These are phyloP conservation scores for Ziziphus jujuba DNA, from an alignment of 306 rosid species.

Conservation along the genomic window DNA sequence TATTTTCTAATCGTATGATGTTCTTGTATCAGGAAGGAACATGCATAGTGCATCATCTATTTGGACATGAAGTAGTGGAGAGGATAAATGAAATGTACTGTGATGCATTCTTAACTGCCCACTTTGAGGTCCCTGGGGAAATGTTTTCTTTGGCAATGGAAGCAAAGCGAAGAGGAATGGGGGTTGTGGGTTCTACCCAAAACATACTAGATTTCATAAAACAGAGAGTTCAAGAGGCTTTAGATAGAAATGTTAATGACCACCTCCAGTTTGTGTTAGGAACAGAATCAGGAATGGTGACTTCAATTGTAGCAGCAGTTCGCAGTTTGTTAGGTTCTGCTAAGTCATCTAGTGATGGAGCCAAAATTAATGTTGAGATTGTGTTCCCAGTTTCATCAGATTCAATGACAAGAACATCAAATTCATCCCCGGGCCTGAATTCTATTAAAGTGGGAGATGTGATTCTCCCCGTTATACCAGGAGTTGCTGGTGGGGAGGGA, in stretches of 20 bases:
- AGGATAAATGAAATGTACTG: constrained; percentile 88
- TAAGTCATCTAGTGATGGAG: constrained; percentile 44
- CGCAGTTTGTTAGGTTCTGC: constrained; percentile 60
- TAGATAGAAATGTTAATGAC: constrained; percentile 75
- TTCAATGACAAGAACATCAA: constrained; percentile 67
- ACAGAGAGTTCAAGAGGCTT: constrained; percentile 77
- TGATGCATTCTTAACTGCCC: constrained; percentile 96
- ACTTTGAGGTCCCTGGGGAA: constrained; percentile 99
- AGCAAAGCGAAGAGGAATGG: constrained; percentile 99
- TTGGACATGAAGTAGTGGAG: constrained; percentile 92
- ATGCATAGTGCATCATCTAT: constrained; percentile 90
- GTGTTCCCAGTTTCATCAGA: constrained; percentile 97
- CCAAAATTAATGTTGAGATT: constrained; percentile 72
- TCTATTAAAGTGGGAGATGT: constrained; percentile 48
- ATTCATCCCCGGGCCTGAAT: constrained; percentile 36
- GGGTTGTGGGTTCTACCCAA: constrained; percentile 88
- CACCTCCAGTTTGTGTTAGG: constrained; percentile 93
- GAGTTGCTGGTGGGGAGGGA: constrained; percentile 88
- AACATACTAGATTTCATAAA: constrained; percentile 88
- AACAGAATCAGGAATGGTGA: constrained; percentile 97
- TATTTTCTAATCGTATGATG: constrained; percentile 26
- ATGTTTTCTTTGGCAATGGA: constrained; percentile 98
- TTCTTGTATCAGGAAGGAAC: constrained; percentile 73
- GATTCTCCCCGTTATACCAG: constrained; percentile 71
- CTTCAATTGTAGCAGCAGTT: constrained; percentile 83